Conservation (phyloP, 805 yeast genomes). For the Metschnikowia picachoensis region DNA sequence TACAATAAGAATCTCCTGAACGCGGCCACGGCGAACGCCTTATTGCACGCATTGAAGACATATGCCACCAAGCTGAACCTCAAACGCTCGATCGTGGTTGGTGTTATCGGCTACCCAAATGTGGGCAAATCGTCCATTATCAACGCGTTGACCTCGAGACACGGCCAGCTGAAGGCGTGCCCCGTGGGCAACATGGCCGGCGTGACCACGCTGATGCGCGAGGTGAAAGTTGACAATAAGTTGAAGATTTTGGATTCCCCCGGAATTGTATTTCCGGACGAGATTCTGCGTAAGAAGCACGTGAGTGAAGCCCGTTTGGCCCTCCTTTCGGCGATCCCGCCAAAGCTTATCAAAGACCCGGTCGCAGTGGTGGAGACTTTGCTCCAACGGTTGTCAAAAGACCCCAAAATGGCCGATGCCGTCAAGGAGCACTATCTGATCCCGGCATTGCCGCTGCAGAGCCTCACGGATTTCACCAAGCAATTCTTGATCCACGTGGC, state of each 20-base stretch:
- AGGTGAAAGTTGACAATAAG: slow-evolving; percentile 87
- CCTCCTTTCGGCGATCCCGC: slow-evolving; percentile 83
- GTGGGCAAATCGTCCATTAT: slow-evolving; percentile 95
- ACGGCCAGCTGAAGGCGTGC: slow-evolving; percentile 72
- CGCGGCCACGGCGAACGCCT: slow-evolving; percentile 64
- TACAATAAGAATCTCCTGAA: slow-evolving; percentile 74
- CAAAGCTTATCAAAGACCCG: slow-evolving; percentile 81
- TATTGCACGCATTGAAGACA: slow-evolving; percentile 77
- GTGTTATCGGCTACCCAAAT: slow-evolving; percentile 96
- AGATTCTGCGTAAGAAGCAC: slow-evolving; percentile 35
- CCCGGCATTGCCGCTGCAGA: slow-evolving; percentile 72
- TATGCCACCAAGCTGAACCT: slow-evolving; percentile 80
- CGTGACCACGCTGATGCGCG: slow-evolving; percentile 87
- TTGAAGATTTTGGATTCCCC: slow-evolving; percentile 91
- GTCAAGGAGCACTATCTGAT: slow-evolving; percentile 70
- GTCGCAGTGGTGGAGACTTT: slow-evolving; percentile 73
- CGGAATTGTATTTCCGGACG: slow-evolving; percentile 93
- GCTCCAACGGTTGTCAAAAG: slow-evolving; percentile 70
- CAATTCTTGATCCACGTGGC: slow-evolving; percentile 91
- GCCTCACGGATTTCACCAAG: slow-evolving; percentile 74
- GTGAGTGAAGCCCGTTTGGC: slow-evolving; percentile 76
- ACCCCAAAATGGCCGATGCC: slow-evolving; percentile 70
- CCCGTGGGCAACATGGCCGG: slow-evolving; percentile 99
- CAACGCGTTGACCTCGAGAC: slow-evolving; percentile 81
- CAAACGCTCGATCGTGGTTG: slow-evolving; percentile 86